phyloP scores from a whole-genome alignment of 768 basidiomycete species.

The Pisolithus marmoratus region DNA sequence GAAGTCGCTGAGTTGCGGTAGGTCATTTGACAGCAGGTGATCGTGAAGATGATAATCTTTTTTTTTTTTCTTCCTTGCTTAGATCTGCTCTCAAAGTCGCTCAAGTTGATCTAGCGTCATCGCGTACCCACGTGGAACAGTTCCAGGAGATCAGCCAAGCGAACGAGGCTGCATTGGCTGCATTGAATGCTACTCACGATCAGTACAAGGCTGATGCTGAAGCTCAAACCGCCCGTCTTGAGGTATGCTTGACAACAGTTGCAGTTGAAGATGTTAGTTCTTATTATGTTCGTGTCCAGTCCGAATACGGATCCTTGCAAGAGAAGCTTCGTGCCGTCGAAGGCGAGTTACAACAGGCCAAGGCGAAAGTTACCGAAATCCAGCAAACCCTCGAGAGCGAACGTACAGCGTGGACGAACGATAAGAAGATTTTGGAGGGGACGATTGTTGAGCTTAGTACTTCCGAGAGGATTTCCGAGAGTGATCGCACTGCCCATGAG shows the following conservation, averaged over 20 bases:
- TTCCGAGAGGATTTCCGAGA: constrained; percentile 64
- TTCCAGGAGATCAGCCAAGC: constrained; percentile 84
- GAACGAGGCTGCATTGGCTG: constrained; percentile 69
- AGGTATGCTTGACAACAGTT: constrained; percentile 39
- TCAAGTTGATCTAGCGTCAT: constrained; percentile 68
- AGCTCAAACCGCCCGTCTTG: constrained; percentile 56
- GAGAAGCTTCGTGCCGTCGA: constrained; percentile 53
- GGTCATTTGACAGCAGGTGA: constrained; percentile 10
- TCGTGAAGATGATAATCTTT: not conserved
- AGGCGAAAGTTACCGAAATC: constrained; percentile 47
- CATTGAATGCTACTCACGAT: constrained; percentile 68
- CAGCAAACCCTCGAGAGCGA: constrained; percentile 66
- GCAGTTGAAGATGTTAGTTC: not conserved
- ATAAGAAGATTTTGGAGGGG: constrained; percentile 79
- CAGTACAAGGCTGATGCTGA: constrained; percentile 75
- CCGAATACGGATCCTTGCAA: constrained; percentile 57
- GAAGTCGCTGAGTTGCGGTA: constrained; percentile 85
- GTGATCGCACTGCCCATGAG: constrained; percentile 56
- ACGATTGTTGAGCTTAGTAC: constrained; percentile 76
- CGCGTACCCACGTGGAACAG: constrained; percentile 71
- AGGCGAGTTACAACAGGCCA: constrained; percentile 46
- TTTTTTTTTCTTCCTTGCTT: not conserved
- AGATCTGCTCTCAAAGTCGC: constrained; percentile 74
- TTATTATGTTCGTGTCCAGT: constrained; percentile 32
- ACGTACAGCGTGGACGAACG: constrained; percentile 62